A percentile compares a stretch with the other conserved stretches of the same genome.
Conservation (phyloP, 2,329 filamentous ascomycete genomes). For the Aspergillus clavatus region DNA sequence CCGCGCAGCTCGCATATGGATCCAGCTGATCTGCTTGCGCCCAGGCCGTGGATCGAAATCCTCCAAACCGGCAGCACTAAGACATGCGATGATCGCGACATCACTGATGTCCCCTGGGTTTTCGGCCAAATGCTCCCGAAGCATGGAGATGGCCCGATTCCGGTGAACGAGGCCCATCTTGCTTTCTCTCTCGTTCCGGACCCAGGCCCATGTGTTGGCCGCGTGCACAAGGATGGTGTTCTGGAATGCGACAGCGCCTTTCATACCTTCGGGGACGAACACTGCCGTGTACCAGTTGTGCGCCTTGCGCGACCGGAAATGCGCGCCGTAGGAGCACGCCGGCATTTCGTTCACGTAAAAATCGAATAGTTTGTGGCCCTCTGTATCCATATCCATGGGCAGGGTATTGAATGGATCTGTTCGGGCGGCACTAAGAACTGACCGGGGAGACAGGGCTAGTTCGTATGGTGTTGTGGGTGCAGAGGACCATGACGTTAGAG, state of each 20-base stretch:
- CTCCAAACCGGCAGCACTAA: constrained; percentile 38
- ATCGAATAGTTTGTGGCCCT: constrained; percentile 34
- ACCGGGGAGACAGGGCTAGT: constrained; percentile 24
- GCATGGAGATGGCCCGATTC: constrained; percentile 30
- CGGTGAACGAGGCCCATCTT: constrained; percentile 28
- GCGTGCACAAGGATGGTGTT: constrained; percentile 38
- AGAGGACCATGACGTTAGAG: constrained; percentile 13
- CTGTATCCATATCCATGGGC: constrained; percentile 28
- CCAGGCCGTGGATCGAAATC: constrained; percentile 38
- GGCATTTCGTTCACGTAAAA: constrained; percentile 41
- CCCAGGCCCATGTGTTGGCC: constrained; percentile 36
- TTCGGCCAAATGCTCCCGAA: constrained; percentile 29
- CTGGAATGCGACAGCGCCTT: constrained; percentile 35
- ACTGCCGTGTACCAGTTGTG: constrained; percentile 38
- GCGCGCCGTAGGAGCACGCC: constrained; percentile 36
- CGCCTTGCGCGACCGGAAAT: constrained; percentile 29
- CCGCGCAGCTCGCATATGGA: constrained; percentile 38
- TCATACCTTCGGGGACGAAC: constrained; percentile 40
- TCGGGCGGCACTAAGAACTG: constrained; percentile 33
- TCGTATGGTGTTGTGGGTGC: constrained; percentile 13
- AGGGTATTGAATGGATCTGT: constrained; percentile 37
- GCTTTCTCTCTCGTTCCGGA: constrained; percentile 31
- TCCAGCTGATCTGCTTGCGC: constrained; percentile 35
- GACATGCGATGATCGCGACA: constrained; percentile 36
- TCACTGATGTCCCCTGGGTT: constrained; percentile 34